Base-by-base conservation (phyloP, 176 grass and related monocot species). In the Cenchrus fungigraminus region DNA sequence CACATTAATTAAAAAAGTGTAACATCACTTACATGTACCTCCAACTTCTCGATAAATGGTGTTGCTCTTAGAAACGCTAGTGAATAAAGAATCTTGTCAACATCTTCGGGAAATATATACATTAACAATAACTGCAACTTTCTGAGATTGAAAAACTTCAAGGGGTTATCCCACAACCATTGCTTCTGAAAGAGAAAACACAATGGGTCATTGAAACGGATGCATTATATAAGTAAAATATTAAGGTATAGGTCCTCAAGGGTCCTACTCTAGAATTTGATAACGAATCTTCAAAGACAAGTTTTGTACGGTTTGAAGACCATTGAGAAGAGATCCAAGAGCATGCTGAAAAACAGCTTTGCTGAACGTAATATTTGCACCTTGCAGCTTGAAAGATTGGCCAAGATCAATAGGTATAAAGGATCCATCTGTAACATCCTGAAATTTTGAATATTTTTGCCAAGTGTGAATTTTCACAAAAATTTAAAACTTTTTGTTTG, bases 61-160 rank as follows among this genome's bases (percentile, higher is more conserved):
- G 20, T 47, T 42, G 25, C 25, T 25, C 25, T 25, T 25, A 25
- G 25, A 25, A 25, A 25, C 25, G 25, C 25, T 25, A 25, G 25
- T 25, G 10, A 47, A 71, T 71, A 71, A 71, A 71, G 68, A 47
- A 71, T 47, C 2, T 0, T 47, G 19, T 69, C 67, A 12, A n/a
- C 40, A 45, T 69, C 19, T 11, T 1, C 2, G 0, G 4, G 3
- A 44, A 1, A 0, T 20, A n/a, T 2, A 11, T 0, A 0, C 40
- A 69, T 10, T 25, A 25, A 25, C 12, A 22, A 22, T 14, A 83
- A 64, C 9, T 65, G 57, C 14, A 83, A 25, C 70, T 49, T 17
- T 31, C 57, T 84, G 13, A 75, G 71, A 54, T 51, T 5, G 12
- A 46, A 75, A 55, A 75, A 75, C 71, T 75, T 75, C 46, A 50